These are phyloP conservation scores for Lachancea nothofagi DNA, from an alignment of 805 yeast species.

Conservation along the genomic window DNA sequence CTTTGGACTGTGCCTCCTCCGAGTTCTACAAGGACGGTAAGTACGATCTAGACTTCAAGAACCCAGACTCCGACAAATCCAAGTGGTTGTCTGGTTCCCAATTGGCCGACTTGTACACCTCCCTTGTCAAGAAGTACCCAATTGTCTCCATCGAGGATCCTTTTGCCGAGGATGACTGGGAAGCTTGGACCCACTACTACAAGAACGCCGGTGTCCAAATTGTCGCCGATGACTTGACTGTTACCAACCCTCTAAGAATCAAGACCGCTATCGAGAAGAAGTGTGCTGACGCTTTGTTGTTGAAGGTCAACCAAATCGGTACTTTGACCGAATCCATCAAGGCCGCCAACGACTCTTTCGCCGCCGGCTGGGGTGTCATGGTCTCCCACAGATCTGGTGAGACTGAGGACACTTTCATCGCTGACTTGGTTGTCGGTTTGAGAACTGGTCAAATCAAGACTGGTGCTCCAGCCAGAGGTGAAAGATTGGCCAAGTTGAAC, in stretches of 20 bases:
- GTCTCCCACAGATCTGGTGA: slow-evolving; percentile 99
- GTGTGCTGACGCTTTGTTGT: slow-evolving; percentile 88
- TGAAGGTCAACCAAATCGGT: slow-evolving; percentile 99
- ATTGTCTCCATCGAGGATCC: slow-evolving; percentile 98
- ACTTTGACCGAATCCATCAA: slow-evolving; percentile 91
- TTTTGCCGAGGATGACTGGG: slow-evolving; percentile 99
- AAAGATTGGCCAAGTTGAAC: slow-evolving; percentile 98
- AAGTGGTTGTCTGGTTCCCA: slow-evolving; percentile 88
- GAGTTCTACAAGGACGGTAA: slow-evolving; percentile 96
- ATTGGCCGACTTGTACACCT: slow-evolving; percentile 78
- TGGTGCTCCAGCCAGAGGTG: slow-evolving; percentile 99
- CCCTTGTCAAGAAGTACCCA: slow-evolving; percentile 85
- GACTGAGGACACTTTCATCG: slow-evolving; percentile 97
- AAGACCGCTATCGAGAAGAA: slow-evolving; percentile 94
- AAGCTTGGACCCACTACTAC: slow-evolving; percentile 90
- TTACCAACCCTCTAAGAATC: slow-evolving; percentile 94
- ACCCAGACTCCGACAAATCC: slow-evolving; percentile 84
- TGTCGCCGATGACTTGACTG: slow-evolving; percentile 98
- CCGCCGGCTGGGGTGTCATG: slow-evolving; percentile 99
- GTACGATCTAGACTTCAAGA: slow-evolving; percentile 98
- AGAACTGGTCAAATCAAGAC: slow-evolving; percentile 99
- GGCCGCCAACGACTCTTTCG: slow-evolving; percentile 93
- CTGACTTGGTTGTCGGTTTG: slow-evolving; percentile 96
- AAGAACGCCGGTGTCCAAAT: slow-evolving; percentile 73
- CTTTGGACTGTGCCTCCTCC: slow-evolving; percentile 94